Conservation (phyloP, 306 rosid genomes). For the Vigna mungo region DNA sequence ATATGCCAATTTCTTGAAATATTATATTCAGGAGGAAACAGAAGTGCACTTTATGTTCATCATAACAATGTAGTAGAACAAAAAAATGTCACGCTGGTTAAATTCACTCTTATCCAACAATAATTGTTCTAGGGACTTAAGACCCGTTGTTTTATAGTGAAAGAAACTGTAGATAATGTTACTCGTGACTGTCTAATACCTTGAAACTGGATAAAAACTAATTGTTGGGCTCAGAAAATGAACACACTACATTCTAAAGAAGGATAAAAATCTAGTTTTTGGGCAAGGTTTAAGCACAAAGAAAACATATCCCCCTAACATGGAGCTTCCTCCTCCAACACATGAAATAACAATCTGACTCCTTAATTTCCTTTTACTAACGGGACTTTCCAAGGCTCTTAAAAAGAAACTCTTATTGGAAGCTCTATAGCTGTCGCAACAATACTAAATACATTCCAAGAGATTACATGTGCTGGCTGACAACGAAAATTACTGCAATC, state of each 20-base stretch:
- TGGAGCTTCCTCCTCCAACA: not conserved
- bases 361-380: slow-evolving; percentile 25
- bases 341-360: not conserved
- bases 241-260: not conserved
- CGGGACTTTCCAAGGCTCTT: slow-evolving; percentile 91
- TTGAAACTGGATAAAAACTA: slow-evolving; percentile 18
- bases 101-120: not conserved
- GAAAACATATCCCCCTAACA: not conserved
- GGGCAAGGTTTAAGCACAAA: not conserved
- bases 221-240: not conserved
- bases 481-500: not conserved
- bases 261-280: not conserved
- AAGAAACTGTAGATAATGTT: slow-evolving; percentile 8
- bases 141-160: slow-evolving; percentile 1
- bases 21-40: slow-evolving; percentile 6
- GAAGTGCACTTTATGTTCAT: slow-evolving; percentile 15
- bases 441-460: slow-evolving; percentile 6
- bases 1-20: slow-evolving; percentile 20
- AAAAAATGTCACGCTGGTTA: not conserved
- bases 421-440: slow-evolving; percentile 57
- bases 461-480: slow-evolving; percentile 8
- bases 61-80: not conserved
- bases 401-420: slow-evolving; percentile 74
- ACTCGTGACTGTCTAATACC: slow-evolving; percentile 20
- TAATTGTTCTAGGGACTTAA: not conserved